Evolutionary conservation across 768 basidiomycete genomes (phyloP).

Genomic region (Tylopilus sp.): DNA sequence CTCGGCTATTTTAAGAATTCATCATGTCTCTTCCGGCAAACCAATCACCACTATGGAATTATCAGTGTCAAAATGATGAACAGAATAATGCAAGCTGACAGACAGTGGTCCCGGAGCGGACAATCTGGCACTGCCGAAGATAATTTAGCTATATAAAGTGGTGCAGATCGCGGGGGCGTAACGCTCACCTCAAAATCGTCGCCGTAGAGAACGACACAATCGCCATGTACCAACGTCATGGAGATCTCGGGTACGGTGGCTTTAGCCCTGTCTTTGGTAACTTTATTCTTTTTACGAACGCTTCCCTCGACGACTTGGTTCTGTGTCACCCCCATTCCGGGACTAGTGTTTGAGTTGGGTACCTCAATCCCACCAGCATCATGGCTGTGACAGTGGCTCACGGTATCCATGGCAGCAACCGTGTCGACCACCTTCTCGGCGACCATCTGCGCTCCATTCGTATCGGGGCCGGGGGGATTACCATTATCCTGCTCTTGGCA

Average conservation of each 20-base stretch:
- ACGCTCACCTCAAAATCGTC: constrained; percentile 41
- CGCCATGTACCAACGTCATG: constrained; percentile 39
- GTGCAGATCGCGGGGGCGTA: neutral
- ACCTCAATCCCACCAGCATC: neutral
- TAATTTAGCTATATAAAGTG: neutral
- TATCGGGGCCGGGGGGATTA: neutral
- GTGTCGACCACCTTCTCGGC: neutral
- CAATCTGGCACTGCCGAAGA: constrained; percentile 23
- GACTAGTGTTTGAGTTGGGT: neutral
- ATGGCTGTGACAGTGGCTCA: neutral
- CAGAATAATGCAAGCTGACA: constrained; percentile 19
- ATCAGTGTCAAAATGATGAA: constrained; percentile 9
- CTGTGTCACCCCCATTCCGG: neutral
- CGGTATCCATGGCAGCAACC: constrained; percentile 8
- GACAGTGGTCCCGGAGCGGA: constrained; percentile 30
- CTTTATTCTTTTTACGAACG: constrained; percentile 17
- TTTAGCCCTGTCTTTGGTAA: constrained; percentile 17
- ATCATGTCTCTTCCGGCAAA: constrained; percentile 14
- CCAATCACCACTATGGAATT: constrained; percentile 27
- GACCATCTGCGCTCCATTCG: neutral
- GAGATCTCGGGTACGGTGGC: constrained; percentile 18
- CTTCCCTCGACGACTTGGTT: constrained; percentile 1
- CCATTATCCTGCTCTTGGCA: neutral
- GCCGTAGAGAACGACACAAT: constrained; percentile 35
- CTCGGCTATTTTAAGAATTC: neutral